phyloP scores from a whole-genome alignment of 257 asterid genomes.

The Solanum paucissectum region DNA sequence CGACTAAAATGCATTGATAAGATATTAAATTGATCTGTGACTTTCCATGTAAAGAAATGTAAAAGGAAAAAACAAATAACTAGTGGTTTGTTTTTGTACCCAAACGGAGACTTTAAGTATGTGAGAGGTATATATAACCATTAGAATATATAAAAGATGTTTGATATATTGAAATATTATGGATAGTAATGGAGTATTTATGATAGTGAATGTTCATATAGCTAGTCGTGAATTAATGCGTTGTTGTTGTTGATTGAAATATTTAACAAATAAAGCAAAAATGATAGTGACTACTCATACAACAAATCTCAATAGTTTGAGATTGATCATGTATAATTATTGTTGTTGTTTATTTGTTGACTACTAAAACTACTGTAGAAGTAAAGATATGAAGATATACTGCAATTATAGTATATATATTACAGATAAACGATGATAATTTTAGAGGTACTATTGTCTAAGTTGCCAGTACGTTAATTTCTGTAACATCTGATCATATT shows the following conservation, averaged over 20 bases:
- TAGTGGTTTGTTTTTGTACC: background rate
- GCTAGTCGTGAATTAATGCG: background rate
- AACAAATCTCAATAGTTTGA: background rate
- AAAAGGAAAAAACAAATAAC: background rate
- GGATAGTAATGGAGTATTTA: background rate
- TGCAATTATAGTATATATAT: background rate
- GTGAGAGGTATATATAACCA: background rate
- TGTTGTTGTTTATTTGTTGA: background rate
- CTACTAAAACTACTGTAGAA: background rate
- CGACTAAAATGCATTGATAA: background rate
- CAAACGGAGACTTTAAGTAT: background rate
- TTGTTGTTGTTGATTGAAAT: background rate
- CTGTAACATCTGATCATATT: background rate
- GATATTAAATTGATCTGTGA: background rate
- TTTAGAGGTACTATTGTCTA: background rate
- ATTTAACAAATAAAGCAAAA: background rate
- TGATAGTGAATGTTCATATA: background rate
- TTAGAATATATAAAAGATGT: background rate
- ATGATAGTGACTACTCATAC: background rate
- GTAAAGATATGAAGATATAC: background rate
- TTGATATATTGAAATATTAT: background rate
- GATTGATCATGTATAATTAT: background rate
- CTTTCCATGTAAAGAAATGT: background rate
- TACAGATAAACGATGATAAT: background rate
- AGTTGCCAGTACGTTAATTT: background rate